These are phyloP conservation scores for Leccinellum rugosiceps DNA, from an alignment of 768 basidiomycete species.

Conservation along the genomic window DNA sequence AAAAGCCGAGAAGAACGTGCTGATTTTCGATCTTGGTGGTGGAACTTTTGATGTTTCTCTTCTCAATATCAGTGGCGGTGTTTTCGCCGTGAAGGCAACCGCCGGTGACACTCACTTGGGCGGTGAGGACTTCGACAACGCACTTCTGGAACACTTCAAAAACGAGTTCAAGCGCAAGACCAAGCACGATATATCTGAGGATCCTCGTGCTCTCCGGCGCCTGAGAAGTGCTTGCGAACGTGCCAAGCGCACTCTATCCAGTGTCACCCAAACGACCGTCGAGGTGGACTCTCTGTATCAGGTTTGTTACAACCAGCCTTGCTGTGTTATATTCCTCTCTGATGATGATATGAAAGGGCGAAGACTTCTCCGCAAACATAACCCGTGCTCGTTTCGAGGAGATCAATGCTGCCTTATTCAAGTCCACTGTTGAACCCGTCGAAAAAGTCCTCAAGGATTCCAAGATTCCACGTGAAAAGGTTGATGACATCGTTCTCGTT, in stretches of 20 bases:
- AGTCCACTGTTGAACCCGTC: conserved; percentile 96
- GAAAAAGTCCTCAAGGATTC: conserved; percentile 99
- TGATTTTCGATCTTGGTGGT: conserved; percentile 99
- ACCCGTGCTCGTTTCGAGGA: conserved; percentile 99
- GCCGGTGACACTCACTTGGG: conserved; percentile 99
- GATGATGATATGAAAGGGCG: conserved; percentile 53
- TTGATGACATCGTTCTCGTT: conserved; percentile 98
- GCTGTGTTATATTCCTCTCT: background rate
- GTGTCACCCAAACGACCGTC: conserved; percentile 97
- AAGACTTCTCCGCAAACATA: conserved; percentile 98
- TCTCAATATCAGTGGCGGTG: conserved; percentile 95
- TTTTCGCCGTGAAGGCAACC: conserved; percentile 99
- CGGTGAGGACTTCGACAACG: conserved; percentile 99
- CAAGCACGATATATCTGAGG: conserved; percentile 95
- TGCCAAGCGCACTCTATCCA: conserved; percentile 98
- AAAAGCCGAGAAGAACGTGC: conserved; percentile 93
- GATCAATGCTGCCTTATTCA: conserved; percentile 94
- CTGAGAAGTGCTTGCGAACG: conserved; percentile 97
- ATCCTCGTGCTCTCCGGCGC: conserved; percentile 94
- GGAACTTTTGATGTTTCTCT: conserved; percentile 99
- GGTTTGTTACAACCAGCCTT: conserved; percentile 39
- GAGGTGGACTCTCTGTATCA: conserved; percentile 99
- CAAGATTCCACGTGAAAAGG: conserved; percentile 95
- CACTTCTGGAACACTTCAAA: conserved; percentile 98
- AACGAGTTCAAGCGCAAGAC: conserved; percentile 98